phyloP scores from a whole-genome alignment of 1,139 yeast genomes.

The Geotrichum candidum region DNA sequence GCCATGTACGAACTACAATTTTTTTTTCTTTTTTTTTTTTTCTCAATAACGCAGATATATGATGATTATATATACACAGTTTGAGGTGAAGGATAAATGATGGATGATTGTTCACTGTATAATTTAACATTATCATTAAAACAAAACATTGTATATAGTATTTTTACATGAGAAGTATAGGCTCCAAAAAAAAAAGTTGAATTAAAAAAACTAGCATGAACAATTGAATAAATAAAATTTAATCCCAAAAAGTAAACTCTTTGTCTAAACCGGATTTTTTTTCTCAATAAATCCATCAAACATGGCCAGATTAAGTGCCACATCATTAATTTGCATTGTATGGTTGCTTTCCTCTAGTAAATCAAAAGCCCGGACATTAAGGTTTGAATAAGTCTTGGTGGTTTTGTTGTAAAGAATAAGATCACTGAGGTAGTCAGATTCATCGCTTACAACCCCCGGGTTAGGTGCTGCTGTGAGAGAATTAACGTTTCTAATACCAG shows the following conservation, averaged over 20 bases:
- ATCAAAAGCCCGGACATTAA: constrained; percentile 49
- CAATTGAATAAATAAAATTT: background rate
- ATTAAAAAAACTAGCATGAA: background rate
- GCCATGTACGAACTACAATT: too few species aligned
- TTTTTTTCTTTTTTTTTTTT: too few species aligned
- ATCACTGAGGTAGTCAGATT: constrained; percentile 27
- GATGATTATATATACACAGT: too few species aligned
- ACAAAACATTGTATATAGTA: too few species aligned
- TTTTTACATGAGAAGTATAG: background rate
- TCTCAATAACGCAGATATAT: too few species aligned
- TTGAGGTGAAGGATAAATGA: too few species aligned
- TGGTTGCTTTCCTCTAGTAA: constrained; percentile 62
- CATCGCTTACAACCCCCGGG: background rate
- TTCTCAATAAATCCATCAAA: constrained; percentile 70
- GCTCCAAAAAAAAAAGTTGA: background rate
- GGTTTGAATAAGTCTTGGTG: constrained; percentile 33
- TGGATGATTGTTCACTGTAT: too few species aligned
- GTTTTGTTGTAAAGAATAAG: constrained; percentile 35
- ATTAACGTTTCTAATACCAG: background rate
- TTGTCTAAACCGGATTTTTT: constrained; percentile 47
- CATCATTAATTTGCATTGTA: constrained; percentile 50
- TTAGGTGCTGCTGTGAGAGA: background rate
- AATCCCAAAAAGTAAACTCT: background rate
- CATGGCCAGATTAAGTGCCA: constrained; percentile 61
- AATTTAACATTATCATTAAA: too few species aligned